Evolutionary conservation across 805 yeast species (phyloP), one percentile per base, ranked within the genome.

Genomic region (Maudiozyma pseudohumilis): DNA sequence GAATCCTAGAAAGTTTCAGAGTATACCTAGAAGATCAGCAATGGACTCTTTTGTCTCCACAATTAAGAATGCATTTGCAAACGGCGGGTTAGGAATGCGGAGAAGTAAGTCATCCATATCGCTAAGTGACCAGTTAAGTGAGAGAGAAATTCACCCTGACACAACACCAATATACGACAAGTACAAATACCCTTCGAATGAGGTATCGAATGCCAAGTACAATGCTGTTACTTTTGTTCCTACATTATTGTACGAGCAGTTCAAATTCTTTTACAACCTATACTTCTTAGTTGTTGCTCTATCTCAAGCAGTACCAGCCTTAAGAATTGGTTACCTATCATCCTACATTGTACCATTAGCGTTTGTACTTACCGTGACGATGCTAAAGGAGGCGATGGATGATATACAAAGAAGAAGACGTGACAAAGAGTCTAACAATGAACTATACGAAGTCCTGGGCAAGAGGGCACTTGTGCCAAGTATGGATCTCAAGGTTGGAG

Each of bases 341-440:
- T 83, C 96, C 2, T 92, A 92, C 56, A 71, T 94, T 16, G 96
- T 88, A 8, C 99, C 99, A 0, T 69, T 92, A 40, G 96, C 84
- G 1, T 92, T 92, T 66, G 98, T 92, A 12, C 64, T 92, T 29
- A 66, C 82, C 0, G 94, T 92, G 5, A 94, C 98, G 1, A 88
- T 94, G 95, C 65, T 80, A 48, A 92, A 92, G 58, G 99, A 92
- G 57, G 97, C 96, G 0, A 69, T 83, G 48, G 99, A 92, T 61
- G 99, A 92, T 60, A 72, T 89, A 8, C 82, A 80, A 41, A 76
- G 99, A 55, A 72, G 97, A 36, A 72, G 92, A 44, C 73, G 99
- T 45, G 99, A 92, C 58, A 67, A 66, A 32, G 97, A 88, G 49
- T 86, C 94, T 34, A 92, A 92, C 53, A 74, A 74, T 50, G 96